Base-by-base conservation (phyloP, 768 basidiomycete genomes). In the Amyloporia xantha region DNA sequence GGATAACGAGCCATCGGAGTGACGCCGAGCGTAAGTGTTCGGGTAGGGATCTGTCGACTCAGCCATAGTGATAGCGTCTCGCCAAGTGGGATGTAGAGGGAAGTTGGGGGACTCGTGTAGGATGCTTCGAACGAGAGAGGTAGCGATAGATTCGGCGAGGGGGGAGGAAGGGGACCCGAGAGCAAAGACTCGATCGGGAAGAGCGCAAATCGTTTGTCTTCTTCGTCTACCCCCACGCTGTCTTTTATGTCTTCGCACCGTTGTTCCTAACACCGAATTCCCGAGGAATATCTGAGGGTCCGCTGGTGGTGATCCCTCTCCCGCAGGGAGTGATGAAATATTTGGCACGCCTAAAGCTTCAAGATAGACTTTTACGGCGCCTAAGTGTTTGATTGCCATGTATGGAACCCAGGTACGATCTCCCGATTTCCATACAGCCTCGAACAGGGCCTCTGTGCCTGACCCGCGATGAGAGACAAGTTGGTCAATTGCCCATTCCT, bases 351-450 rank as follows among this genome's bases (percentile, higher is more conserved):
- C 62, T 12, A 59, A 33, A 1, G 54, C 54, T 35, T 64, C 63
- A n/a, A 61, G 53, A 38, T 65, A 65, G 7, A 47, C 30, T 26
- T 47, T 44, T 17, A 61, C 17, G 0, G 56, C 54, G 9, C 58
- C 52, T 24, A 62, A 47, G 27, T 59, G 54, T 26, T 50, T 33
- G 0, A 64, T 54, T n/a, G 61, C 42, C 10, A 41, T 17, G 27
- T 63, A 64, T 2, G 63, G 62, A 12, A 68, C 36, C 70, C 70
- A 72, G 1, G 67, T 65, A 1, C 24, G 9, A 39, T 72, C 69
- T 0, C 69, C 68, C 1, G 63, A 53, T 36, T 60, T 66, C 64
- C 68, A 72, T 20, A 48, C 6, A 3, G 68, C 59, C 47, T 68
- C 55, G 50, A 71, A 70, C 1, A 62, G 11, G 0, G 67, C 59